Percentiles rank a stretch among this genome's conserved stretches.
phyloP scores from a whole-genome alignment of 2,329 filamentous ascomycete genomes.

The Passalora sequoiae region DNA sequence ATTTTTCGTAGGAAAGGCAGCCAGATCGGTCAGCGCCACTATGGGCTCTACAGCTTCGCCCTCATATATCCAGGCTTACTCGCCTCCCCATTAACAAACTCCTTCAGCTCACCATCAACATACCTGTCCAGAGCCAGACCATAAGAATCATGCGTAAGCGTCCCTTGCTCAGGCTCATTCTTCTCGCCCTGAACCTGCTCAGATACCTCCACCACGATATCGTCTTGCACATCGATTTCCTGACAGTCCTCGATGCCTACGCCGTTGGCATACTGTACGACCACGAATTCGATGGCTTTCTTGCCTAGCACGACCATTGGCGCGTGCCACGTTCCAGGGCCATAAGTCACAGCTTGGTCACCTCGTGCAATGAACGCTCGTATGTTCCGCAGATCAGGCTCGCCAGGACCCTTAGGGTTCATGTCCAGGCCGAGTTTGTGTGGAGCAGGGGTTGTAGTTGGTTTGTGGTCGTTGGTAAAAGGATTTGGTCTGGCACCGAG shows the following conservation, averaged over 20 bases:
- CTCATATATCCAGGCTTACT: slow-evolving; percentile 15
- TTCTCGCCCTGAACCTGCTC: neutral
- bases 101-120: no score
- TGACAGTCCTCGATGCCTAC: slow-evolving; percentile 82
- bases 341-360: slow-evolving; percentile 85
- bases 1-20: no score
- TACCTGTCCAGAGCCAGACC: neutral
- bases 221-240: slow-evolving; percentile 52
- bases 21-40: no score
- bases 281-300: slow-evolving; percentile 73
- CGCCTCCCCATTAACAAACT: slow-evolving; percentile 1
- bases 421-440: slow-evolving; percentile 13
- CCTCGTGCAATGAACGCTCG: slow-evolving; percentile 74
- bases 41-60: slow-evolving; percentile 25
- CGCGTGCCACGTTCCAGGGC: slow-evolving; percentile 88
- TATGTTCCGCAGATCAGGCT: slow-evolving; percentile 67
- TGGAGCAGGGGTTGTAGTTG: slow-evolving; percentile 26
- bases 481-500: slow-evolving; percentile 39
- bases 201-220: slow-evolving; percentile 28
- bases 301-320: slow-evolving; percentile 85
- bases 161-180: neutral
- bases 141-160: neutral
- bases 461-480: slow-evolving; percentile 48
- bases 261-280: slow-evolving; percentile 83
- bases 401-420: slow-evolving; percentile 44